Conservation (phyloP, 2,329 filamentous ascomycete genomes). For the Emydomyces testavorans region DNA sequence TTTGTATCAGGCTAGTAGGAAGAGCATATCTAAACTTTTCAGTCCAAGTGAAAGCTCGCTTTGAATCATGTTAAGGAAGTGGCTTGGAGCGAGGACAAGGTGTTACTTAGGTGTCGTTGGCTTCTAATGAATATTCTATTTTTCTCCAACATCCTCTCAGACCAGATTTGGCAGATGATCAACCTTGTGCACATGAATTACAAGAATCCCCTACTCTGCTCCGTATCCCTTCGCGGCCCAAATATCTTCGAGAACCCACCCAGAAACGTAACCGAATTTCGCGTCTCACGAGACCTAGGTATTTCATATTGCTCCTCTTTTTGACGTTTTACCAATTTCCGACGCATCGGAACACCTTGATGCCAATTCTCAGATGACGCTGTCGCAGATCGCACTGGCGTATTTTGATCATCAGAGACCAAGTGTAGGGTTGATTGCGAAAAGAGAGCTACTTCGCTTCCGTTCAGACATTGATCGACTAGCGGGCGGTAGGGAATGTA, state of each 20-base stretch:
- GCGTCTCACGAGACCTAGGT: not conserved
- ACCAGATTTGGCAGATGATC: no score
- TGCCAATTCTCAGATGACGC: not conserved
- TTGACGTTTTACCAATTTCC: not conserved
- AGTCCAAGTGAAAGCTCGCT: no score
- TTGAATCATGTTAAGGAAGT: no score
- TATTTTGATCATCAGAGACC: not conserved
- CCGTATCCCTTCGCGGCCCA: not conserved
- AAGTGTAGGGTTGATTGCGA: not conserved
- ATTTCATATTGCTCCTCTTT: not conserved
- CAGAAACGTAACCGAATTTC: not conserved
- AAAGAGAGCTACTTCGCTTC: not conserved
- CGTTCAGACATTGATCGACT: not conserved
- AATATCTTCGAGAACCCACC: conserved; percentile 1
- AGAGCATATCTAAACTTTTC: no score
- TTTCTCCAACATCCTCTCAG: no score
- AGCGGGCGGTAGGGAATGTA: not conserved
- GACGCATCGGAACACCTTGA: not conserved
- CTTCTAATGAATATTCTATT: no score
- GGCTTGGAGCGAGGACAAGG: no score
- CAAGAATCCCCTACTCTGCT: not conserved
- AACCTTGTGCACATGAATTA: no score
- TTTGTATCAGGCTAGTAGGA: no score
- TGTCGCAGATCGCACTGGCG: not conserved
- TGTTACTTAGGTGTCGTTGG: no score